Conservation (phyloP, 139 green algal genomes). For the Chlamydomonas eustigma region DNA sequence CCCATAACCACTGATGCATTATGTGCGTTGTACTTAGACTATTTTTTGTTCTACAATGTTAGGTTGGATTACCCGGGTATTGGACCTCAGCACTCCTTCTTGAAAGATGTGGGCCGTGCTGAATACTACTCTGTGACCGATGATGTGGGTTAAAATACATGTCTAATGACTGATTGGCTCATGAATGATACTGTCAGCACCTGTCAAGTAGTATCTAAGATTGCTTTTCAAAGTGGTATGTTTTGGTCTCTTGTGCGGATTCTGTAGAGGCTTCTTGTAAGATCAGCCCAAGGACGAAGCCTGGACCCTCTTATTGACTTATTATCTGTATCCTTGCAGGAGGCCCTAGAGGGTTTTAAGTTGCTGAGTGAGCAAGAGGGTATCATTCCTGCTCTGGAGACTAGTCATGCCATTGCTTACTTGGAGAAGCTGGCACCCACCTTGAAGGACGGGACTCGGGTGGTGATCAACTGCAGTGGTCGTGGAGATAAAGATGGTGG, state of each 20-base stretch:
- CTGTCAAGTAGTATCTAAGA: too few relatives aligned
- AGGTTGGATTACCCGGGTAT: constrained; percentile 96
- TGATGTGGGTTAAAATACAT: background rate
- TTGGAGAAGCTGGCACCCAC: constrained; percentile 70
- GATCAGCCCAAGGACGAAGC: background rate
- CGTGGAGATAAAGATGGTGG: constrained; percentile 92
- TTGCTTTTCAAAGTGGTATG: too few relatives aligned
- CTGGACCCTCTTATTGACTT: constrained; percentile 62
- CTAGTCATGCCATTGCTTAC: constrained; percentile 92
- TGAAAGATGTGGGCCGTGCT: constrained; percentile 88
- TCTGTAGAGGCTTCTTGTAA: too few relatives aligned
- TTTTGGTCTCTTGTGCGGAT: too few relatives aligned
- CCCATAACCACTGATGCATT: too few relatives aligned
- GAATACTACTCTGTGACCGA: constrained; percentile 84
- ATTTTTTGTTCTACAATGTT: too few relatives aligned
- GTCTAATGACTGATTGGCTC: too few relatives aligned
- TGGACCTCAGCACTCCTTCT: constrained; percentile 95
- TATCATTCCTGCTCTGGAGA: constrained; percentile 98
- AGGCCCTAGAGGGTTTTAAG: constrained; percentile 75
- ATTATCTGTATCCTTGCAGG: constrained; percentile 14
- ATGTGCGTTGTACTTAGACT: too few relatives aligned
- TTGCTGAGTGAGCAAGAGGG: constrained; percentile 79
- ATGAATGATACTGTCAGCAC: too few relatives aligned
- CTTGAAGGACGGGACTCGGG: constrained; percentile 64
- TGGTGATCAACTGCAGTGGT: constrained; percentile 92